These are phyloP conservation scores for Handroanthus guayacan DNA, from an alignment of 257 asterid species.

Conservation along the genomic window DNA sequence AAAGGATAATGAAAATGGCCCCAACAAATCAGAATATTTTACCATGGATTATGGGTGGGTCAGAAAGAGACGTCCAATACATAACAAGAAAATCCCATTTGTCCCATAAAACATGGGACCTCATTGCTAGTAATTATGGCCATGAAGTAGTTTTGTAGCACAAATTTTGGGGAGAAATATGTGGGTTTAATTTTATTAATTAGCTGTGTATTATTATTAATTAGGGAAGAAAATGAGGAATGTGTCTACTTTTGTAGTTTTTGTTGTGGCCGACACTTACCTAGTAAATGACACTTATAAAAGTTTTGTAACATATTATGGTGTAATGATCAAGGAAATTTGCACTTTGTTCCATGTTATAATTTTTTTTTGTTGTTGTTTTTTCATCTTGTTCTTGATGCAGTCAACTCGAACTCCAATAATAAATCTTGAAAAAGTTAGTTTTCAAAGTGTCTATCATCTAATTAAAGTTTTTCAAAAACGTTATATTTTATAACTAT, in stretches of 20 bases:
- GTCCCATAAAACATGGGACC: slow-evolving; percentile 49
- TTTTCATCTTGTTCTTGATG: slow-evolving; percentile 21
- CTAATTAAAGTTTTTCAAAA: no score
- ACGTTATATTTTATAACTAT: no score
- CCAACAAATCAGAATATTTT: slow-evolving; percentile 52
- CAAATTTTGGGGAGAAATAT: slow-evolving; percentile 24
- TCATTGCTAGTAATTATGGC: not conserved
- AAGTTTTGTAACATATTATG: slow-evolving; percentile 45
- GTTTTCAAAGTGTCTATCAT: not conserved
- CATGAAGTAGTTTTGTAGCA: not conserved
- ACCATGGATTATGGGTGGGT: slow-evolving; percentile 72
- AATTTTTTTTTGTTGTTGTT: not conserved
- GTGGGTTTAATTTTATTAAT: not conserved
- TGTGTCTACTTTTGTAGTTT: slow-evolving; percentile 46
- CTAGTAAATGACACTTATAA: slow-evolving; percentile 23
- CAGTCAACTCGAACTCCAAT: slow-evolving; percentile 41
- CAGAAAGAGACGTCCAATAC: slow-evolving; percentile 68
- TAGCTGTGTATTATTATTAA: slow-evolving; percentile 23
- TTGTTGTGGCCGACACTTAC: slow-evolving; percentile 59
- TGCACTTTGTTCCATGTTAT: slow-evolving; percentile 30
- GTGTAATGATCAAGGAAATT: slow-evolving; percentile 31
- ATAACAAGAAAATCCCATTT: slow-evolving; percentile 62
- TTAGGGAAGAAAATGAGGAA: slow-evolving; percentile 53
- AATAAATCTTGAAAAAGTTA: not conserved
- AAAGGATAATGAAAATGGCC: slow-evolving; percentile 38